A percentile compares a stretch with the other conserved stretches of the same genome.
phyloP scores from a whole-genome alignment of 225 moss, liverwort and hornwort genomes.

The Physcomitrium patens region DNA sequence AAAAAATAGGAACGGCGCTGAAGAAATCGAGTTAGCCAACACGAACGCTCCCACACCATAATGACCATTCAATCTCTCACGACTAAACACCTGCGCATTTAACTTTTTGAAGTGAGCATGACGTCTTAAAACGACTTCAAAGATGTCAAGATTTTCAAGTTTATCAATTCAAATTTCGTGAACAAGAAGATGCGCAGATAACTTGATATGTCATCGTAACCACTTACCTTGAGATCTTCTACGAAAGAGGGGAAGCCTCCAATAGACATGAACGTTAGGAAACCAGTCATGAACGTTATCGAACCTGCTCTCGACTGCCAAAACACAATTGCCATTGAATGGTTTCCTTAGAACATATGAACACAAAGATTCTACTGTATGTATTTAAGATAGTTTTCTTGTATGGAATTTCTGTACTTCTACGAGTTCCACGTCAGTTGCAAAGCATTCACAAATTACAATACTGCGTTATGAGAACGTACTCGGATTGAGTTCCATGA shows the following conservation, averaged over 20 bases:
- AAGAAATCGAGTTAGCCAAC: conserved; percentile 48
- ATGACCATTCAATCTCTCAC: conserved; percentile 62
- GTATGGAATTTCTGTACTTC: not conserved
- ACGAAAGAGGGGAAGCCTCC: conserved; percentile 58
- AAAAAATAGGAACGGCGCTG: conserved; percentile 49
- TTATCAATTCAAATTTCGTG: not conserved
- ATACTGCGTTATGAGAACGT: not conserved
- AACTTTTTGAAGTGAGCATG: not conserved
- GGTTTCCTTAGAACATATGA: not conserved
- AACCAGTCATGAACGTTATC: conserved; percentile 49
- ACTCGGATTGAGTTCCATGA: conserved; percentile 50
- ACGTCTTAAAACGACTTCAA: too few relatives aligned
- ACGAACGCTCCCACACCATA: conserved; percentile 59
- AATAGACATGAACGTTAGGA: conserved; percentile 54
- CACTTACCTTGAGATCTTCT: conserved; percentile 35
- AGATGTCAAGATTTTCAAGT: too few relatives aligned
- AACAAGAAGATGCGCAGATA: too few relatives aligned
- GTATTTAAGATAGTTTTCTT: not conserved
- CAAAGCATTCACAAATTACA: too few relatives aligned
- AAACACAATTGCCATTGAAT: conserved; percentile 26
- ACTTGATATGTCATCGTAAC: too few relatives aligned
- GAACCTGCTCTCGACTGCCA: conserved; percentile 48
- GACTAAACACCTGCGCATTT: conserved; percentile 45
- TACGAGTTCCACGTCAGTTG: too few relatives aligned
- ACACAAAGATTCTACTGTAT: too few relatives aligned